Evolutionary conservation across 352 stramenopile species (phyloP), one percentile per base, ranked within the genome.

Genomic region (Pythium brassicae): DNA sequence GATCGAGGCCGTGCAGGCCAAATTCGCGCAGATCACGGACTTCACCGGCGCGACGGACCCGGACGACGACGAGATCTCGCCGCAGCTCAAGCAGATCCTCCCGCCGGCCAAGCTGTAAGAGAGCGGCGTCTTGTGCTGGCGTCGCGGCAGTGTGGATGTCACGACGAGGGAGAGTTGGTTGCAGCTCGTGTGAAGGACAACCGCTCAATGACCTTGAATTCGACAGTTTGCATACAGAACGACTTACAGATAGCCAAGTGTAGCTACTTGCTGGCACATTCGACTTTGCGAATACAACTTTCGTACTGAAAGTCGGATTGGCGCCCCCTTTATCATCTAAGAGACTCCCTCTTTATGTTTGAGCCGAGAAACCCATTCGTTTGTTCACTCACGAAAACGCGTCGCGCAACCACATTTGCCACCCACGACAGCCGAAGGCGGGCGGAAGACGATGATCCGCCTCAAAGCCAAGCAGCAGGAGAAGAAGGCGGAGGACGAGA

Each of bases 401-500:
- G 39, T n/a, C 39, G 39, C 19, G 15, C 39, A 23, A 19, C 12
- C 19, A 44, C 1, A 7, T 6, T 7, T n/a, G 35, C 35, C 35
- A 19, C 35, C 35, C 35, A 42, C 35, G 35, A 15, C n/a, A 55
- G 29, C 29, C 15, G 20, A 34, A 46, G n/a, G 29, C 32, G 39
- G n/a, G 50, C 23, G 7, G 22, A 5, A n/a, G 35, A 8, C 4
- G 26, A 91, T 91, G 81, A 89, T 91, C 66, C 81, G 81, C 51
- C 71, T 91, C 43, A 91, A 91, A 76, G 78, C 82, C 25, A 92
- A 89, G 71, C 84, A 92, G 69, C 77, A 85, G 44, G 80, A 94
- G 68, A 95, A 94, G 69, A 87, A 88, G 55, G 73, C 77, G 15
- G 83, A 93, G 56, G 82, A 95, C 58, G 69, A 86, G 54, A 65